Evolutionary conservation across 371 early-diverging fungal genomes (phyloP), one percentile per base, ranked within the genome.

Genomic region (Syncephalis plumigaleata): DNA sequence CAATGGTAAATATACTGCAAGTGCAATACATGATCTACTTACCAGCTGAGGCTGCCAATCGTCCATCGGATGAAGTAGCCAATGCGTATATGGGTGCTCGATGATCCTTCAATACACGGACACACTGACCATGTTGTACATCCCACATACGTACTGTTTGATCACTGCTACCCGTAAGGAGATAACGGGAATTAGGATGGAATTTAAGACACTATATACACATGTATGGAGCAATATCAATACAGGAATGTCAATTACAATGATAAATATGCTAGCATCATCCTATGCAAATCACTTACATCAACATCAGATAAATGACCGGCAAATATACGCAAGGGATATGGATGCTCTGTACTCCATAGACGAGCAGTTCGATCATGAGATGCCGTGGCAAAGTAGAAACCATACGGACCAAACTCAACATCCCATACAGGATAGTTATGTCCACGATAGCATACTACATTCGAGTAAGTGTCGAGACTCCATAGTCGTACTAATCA

Each of bases 351-450:
- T 45, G 88, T 83, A 50, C 86, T 86, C 96, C 96, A 99, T 44
- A 99, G 73, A 44, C 97, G 67, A 13, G 94, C 91, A 1, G 97
- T 98, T 55, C 85, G 73, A 65, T 99, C 99, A 52, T 90, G 89
- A 15, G 90, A 86, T 0, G 94, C 97, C 0, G 91, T 91, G 3
- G 91, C 98, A 73, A 99, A 98, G 62, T 98, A 99, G 56, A 82
- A 79, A 20, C 93, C 93, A 52, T 79, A 73, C 1, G 87, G 86
- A 2, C 88, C 79, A 58, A 95, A 83, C 44, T 84, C 78, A 0
- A 94, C 81, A 56, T 84, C 86, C 98, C 98, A 99, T 3, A 99
- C 73, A 11, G 99, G 99, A 59, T 91, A 93, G 59, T 87, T 91
- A 67, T 99, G 99, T 22, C 96, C 94, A 59, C 84, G 87, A 71